Conservation (phyloP, 441 rosid species). For the Adansonia grandidieri region DNA sequence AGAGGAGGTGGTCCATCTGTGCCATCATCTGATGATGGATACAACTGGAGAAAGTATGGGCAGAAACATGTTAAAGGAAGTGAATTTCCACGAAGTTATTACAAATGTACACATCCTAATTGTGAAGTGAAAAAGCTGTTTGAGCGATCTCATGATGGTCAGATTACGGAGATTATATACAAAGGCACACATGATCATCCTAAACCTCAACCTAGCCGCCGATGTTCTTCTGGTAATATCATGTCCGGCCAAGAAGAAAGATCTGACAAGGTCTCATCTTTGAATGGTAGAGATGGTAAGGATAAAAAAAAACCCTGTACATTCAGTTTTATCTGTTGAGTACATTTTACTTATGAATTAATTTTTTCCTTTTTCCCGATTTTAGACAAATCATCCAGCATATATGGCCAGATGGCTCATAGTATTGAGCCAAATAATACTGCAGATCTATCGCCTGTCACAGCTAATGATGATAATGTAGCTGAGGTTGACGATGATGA, state of each 20-base stretch:
- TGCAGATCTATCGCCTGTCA: slow-evolving; percentile 55
- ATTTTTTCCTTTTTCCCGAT: slow-evolving; percentile 27
- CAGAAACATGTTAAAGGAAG: slow-evolving; percentile 97
- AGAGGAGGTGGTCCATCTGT: slow-evolving; percentile 51
- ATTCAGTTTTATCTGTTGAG: background rate
- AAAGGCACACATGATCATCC: slow-evolving; percentile 97
- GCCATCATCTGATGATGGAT: slow-evolving; percentile 78
- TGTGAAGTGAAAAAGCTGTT: slow-evolving; percentile 97
- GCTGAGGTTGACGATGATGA: slow-evolving; percentile 79
- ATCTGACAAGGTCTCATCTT: slow-evolving; percentile 53
- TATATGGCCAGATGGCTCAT: slow-evolving; percentile 51
- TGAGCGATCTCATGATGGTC: slow-evolving; percentile 88
- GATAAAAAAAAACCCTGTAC: background rate
- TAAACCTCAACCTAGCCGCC: slow-evolving; percentile 86
- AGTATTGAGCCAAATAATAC: slow-evolving; percentile 52
- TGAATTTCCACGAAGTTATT: slow-evolving; percentile 96
- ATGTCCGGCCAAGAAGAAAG: slow-evolving; percentile 73
- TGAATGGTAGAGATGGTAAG: slow-evolving; percentile 67
- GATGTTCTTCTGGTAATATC: slow-evolving; percentile 62
- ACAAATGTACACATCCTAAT: slow-evolving; percentile 96
- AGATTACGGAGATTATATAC: slow-evolving; percentile 86
- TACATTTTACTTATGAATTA: background rate
- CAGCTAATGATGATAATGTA: slow-evolving; percentile 58
- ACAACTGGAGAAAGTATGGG: slow-evolving; percentile 97
- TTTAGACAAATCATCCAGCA: slow-evolving; percentile 62